Evolutionary conservation across 257 asterid genomes (phyloP).

Genomic region (Solanum ossicruentum): DNA sequence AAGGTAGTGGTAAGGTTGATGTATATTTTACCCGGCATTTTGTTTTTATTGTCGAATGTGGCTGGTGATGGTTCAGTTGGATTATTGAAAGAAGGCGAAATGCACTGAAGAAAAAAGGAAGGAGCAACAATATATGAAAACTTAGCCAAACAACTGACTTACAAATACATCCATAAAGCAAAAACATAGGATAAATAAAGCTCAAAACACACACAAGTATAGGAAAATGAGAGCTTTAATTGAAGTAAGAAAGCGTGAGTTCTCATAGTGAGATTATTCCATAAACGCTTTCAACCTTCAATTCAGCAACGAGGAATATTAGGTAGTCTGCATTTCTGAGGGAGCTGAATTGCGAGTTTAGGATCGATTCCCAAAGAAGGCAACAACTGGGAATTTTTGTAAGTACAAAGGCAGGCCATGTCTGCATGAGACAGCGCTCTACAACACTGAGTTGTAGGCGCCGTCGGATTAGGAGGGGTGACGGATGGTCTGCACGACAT

Average conservation of each 20-base stretch:
- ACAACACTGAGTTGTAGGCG: conserved; percentile 49
- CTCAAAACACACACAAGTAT: background rate
- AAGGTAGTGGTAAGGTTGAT: too few species aligned
- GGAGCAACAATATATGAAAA: background rate
- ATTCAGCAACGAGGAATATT: conserved; percentile 23
- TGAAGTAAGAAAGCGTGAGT: background rate
- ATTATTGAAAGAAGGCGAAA: too few species aligned
- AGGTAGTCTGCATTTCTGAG: conserved; percentile 38
- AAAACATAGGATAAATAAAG: background rate
- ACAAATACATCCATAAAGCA: background rate
- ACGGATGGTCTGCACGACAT: conserved; percentile 46
- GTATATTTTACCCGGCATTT: too few species aligned
- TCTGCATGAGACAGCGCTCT: conserved; percentile 39
- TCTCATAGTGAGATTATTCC: background rate
- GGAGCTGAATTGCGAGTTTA: conserved; percentile 36
- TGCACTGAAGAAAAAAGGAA: background rate
- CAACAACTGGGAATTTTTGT: conserved; percentile 29
- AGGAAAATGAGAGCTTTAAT: background rate
- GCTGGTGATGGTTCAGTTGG: too few species aligned
- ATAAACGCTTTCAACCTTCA: background rate
- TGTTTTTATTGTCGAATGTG: too few species aligned
- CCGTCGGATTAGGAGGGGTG: conserved; percentile 21
- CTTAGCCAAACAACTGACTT: background rate
- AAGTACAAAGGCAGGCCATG: conserved; percentile 40
- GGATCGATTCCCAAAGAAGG: conserved; percentile 50